These are phyloP conservation scores for Immersiella caudata DNA, from an alignment of 495 filamentous ascomycete species.

Conservation along the genomic window DNA sequence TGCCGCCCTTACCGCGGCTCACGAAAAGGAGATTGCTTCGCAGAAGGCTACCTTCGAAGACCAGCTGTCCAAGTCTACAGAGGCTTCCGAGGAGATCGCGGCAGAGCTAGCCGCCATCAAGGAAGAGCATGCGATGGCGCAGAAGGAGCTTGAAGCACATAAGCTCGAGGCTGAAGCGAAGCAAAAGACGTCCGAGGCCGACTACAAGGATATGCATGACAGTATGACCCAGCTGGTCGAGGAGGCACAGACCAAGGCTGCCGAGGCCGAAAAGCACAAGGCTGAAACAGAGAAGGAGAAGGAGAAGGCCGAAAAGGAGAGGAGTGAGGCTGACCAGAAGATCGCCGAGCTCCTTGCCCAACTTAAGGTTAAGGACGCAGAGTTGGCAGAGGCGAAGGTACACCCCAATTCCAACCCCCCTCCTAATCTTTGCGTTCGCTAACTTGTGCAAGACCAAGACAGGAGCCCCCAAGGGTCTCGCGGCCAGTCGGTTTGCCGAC, in stretches of 20 bases:
- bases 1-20: slow-evolving; percentile 24
- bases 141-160: slow-evolving; percentile 52
- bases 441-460: slow-evolving; percentile 32
- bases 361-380: slow-evolving; percentile 56
- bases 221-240: slow-evolving; percentile 53
- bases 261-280: slow-evolving; percentile 41
- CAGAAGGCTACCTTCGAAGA: slow-evolving; percentile 45
- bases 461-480: slow-evolving; percentile 43
- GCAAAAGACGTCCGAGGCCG: slow-evolving; percentile 51
- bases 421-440: background rate
- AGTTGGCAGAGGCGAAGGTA: slow-evolving; percentile 58
- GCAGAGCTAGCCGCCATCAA: slow-evolving; percentile 39
- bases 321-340: slow-evolving; percentile 38
- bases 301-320: slow-evolving; percentile 38
- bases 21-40: slow-evolving; percentile 27
- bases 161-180: slow-evolving; percentile 46
- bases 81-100: slow-evolving; percentile 37
- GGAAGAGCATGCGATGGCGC: slow-evolving; percentile 43
- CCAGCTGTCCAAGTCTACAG: slow-evolving; percentile 24
- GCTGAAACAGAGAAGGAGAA: slow-evolving; percentile 31
- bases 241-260: slow-evolving; percentile 51
- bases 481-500: slow-evolving; percentile 49
- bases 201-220: slow-evolving; percentile 61
- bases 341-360: slow-evolving; percentile 51
- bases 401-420: background rate